Conservation (phyloP, 2,329 filamentous ascomycete genomes). For the Nannizzia gypsea region DNA sequence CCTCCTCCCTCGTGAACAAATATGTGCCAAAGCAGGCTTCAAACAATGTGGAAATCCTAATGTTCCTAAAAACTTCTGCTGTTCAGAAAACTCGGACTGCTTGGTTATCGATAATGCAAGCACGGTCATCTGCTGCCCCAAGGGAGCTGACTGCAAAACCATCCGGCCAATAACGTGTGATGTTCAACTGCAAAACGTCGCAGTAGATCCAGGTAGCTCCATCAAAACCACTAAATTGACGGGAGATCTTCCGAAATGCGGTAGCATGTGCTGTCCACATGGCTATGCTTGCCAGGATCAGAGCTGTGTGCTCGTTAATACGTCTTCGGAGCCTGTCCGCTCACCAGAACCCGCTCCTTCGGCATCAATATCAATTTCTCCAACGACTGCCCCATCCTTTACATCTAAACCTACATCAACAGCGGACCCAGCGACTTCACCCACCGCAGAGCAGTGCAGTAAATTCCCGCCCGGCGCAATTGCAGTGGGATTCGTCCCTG, state of each 20-base stretch:
- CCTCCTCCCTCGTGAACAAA: slow-evolving; percentile 8
- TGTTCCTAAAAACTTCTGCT: slow-evolving; percentile 35
- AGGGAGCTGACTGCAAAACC: slow-evolving; percentile 28
- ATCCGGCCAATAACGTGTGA: slow-evolving; percentile 36
- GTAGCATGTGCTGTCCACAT: slow-evolving; percentile 35
- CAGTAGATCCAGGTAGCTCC: slow-evolving; percentile 24
- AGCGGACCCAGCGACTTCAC: slow-evolving; percentile 18
- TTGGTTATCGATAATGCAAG: slow-evolving; percentile 31
- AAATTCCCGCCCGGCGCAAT: slow-evolving; percentile 33
- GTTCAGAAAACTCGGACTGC: slow-evolving; percentile 30
- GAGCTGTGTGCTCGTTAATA: slow-evolving; percentile 14
- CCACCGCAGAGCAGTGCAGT: slow-evolving; percentile 22
- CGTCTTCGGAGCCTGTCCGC: slow-evolving; percentile 20
- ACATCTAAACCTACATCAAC: slow-evolving; percentile 14
- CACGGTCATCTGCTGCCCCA: slow-evolving; percentile 38
- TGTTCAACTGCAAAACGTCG: slow-evolving; percentile 31
- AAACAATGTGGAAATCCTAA: slow-evolving; percentile 27
- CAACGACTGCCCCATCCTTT: slow-evolving; percentile 15
- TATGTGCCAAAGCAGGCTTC: slow-evolving; percentile 24
- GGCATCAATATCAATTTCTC: slow-evolving; percentile 16
- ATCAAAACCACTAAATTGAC: slow-evolving; percentile 34
- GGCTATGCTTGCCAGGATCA: slow-evolving; percentile 34
- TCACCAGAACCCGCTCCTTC: slow-evolving; percentile 21
- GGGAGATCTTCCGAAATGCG: slow-evolving; percentile 32
- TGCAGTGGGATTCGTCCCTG: slow-evolving; percentile 37